These are phyloP conservation scores for Trypanosoma platydactyli DNA, from an alignment of 208 protist species.

Conservation along the genomic window DNA sequence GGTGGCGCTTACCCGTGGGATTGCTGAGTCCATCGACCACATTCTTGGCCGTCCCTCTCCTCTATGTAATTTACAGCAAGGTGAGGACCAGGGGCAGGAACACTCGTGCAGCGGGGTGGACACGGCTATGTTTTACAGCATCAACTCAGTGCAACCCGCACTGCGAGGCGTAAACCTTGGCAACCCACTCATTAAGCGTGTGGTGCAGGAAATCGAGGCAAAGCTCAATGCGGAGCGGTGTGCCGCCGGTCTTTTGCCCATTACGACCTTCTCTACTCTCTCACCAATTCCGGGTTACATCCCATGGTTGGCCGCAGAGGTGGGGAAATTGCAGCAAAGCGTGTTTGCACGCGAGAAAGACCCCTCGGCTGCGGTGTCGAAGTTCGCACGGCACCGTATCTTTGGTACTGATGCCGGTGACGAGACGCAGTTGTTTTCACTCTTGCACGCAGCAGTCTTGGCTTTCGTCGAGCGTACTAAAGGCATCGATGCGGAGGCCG, in stretches of 20 bases:
- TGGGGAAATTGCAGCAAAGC: conserved; percentile 39
- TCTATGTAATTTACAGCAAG: neutral
- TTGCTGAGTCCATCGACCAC: conserved; percentile 56
- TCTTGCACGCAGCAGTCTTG: conserved; percentile 41
- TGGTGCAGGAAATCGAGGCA: conserved; percentile 75
- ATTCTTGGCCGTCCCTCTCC: conserved; percentile 60
- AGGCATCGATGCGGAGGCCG: neutral
- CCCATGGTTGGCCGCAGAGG: conserved; percentile 61
- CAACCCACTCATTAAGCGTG: conserved; percentile 86
- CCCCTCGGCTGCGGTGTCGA: neutral
- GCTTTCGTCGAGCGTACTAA: conserved; percentile 33
- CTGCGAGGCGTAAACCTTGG: conserved; percentile 85
- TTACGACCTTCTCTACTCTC: conserved; percentile 75
- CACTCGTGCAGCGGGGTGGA: conserved; percentile 45
- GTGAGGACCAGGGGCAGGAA: conserved; percentile 1
- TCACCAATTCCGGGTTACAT: conserved; percentile 83
- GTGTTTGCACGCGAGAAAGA: neutral
- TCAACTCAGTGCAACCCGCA: conserved; percentile 76
- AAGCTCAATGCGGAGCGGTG: conserved; percentile 58
- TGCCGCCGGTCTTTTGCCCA: conserved; percentile 34
- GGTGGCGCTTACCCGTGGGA: conserved; percentile 68
- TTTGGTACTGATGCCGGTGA: conserved; percentile 34
- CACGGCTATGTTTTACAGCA: conserved; percentile 89
- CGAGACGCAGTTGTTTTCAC: conserved; percentile 35
- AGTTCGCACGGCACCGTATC: conserved; percentile 29